Evolutionary conservation across 2,329 filamentous ascomycete genomes (phyloP).

Genomic region (Fusarium compactum): DNA sequence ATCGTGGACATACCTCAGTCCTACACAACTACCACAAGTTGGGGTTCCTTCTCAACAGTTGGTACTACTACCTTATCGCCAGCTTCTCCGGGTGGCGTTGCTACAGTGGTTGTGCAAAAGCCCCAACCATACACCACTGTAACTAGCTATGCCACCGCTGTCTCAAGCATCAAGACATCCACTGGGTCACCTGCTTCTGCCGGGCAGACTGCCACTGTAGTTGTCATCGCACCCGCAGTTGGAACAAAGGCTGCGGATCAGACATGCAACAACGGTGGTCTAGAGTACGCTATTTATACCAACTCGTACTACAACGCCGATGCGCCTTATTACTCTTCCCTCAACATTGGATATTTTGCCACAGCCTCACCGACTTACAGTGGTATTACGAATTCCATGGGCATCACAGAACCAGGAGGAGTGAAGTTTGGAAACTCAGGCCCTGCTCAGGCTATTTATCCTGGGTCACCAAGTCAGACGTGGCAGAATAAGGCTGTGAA

Average conservation of each 20-base stretch:
- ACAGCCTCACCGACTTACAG: neutral
- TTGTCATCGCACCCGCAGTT: neutral
- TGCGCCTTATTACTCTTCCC: neutral
- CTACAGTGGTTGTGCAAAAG: no score
- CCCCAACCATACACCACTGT: no score
- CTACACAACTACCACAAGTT: no score
- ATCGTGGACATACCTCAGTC: no score
- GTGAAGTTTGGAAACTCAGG: neutral
- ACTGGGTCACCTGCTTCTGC: neutral
- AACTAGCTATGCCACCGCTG: neutral
- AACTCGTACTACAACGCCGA: neutral
- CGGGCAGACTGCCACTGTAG: neutral
- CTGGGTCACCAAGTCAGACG: slow-evolving; percentile 3
- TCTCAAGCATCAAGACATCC: neutral
- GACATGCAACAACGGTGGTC: neutral
- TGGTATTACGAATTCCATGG: neutral
- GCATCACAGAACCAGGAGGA: neutral
- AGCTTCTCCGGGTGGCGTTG: no score
- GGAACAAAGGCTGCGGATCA: slow-evolving; percentile 7
- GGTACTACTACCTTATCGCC: no score
- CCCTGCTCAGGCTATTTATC: neutral
- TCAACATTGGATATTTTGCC: neutral
- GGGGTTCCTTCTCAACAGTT: no score
- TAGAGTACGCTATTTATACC: slow-evolving; percentile 2
- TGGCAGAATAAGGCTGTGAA: slow-evolving; percentile 9